Conservation (phyloP, 805 yeast genomes). For the Kazachstania viticola region DNA sequence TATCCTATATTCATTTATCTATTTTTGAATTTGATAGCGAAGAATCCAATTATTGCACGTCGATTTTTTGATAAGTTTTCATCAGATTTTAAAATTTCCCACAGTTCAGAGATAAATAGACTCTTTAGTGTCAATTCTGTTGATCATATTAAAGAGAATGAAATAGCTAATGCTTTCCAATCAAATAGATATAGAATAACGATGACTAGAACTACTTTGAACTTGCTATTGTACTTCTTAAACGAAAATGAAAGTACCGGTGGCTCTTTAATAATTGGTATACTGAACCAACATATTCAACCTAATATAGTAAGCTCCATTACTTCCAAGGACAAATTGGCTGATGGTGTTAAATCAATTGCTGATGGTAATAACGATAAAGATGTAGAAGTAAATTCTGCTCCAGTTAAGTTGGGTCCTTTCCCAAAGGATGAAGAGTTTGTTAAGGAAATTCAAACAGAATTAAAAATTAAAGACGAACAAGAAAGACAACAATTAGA, state of each 20-base stretch:
- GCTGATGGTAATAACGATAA: constrained; percentile 23
- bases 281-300: constrained; percentile 73
- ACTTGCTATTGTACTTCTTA: constrained; percentile 69
- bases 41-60: constrained; percentile 53
- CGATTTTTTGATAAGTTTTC: constrained; percentile 65
- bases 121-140: constrained; percentile 65
- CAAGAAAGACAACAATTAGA: constrained; percentile 33
- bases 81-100: constrained; percentile 61
- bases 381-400: constrained; percentile 19
- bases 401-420: constrained; percentile 65
- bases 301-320: constrained; percentile 31
- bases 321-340: constrained; percentile 20
- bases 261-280: constrained; percentile 74
- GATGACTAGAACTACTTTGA: constrained; percentile 75
- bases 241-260: constrained; percentile 90
- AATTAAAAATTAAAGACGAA: constrained; percentile 69
- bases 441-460: constrained; percentile 72
- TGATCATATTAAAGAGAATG: constrained; percentile 76
- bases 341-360: constrained; percentile 24
- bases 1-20: constrained; percentile 92
- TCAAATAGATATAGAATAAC: constrained; percentile 61
- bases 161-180: constrained; percentile 64
- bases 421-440: constrained; percentile 82
- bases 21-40: constrained; percentile 65
- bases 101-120: constrained; percentile 63